Evolutionary conservation across 768 basidiomycete genomes (phyloP), one percentile per base, ranked within the genome.

Genomic region (Naganishia randhawae): DNA sequence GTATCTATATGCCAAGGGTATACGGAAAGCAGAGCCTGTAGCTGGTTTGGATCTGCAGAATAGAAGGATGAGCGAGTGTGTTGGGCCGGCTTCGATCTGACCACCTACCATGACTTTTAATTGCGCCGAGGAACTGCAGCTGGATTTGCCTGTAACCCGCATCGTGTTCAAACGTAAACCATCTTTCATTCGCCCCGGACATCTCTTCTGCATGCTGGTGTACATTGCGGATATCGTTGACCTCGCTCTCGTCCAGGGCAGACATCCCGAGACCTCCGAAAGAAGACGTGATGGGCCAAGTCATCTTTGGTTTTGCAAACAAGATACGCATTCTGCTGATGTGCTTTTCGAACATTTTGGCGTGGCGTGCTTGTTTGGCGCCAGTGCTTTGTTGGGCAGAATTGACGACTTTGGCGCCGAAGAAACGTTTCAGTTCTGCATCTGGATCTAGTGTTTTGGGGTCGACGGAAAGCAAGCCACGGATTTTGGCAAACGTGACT

Each of bases 1-100:
- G 94, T 94, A 78, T 98, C 95, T 0, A 88, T 90, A 73, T 98
- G 96, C 86, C 92, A 97, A 0, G 91, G 92, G 65, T 88, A 84
- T 45, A 84, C 85, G 29, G 86, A 84, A n/a, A 95, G 74, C 9
- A 97, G 82, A 22, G 86, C 84, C 80, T 86, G 89, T 51, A 99
- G 85, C 69, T 80, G 73, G 52, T 81, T 81, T 62, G 80, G 80
- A 55, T 81, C 80, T 80, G 66, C 25, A 57, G 35, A 17, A 37
- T 19, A 17, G 14, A 17, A 51, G 25, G 45, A 55, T 11, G 39
- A 61, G 31, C n/a, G 11, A 3, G 0, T 1, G 13, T 19, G 52
- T 41, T 10, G 31, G 6, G 32, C 35, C 27, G 19, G 32, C 7
- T n/a, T 31, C n/a, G 11, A 45, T 4, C n/a, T 64, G 2, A n/a